Conservation (phyloP, 306 rosid species). For the Fragaria ananassa region DNA sequence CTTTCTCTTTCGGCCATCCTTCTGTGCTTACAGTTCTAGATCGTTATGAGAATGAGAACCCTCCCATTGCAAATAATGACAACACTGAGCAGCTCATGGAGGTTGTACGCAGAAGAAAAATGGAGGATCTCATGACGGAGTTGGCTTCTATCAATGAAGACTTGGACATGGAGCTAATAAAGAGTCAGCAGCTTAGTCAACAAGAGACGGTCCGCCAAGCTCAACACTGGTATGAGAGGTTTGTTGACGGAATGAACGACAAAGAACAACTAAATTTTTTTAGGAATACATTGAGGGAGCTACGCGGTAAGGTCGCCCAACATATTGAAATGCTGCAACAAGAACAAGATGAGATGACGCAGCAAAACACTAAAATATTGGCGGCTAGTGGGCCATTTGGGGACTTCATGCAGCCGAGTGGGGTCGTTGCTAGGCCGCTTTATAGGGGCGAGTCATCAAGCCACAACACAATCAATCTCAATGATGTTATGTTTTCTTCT, state of each 20-base stretch:
- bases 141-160: neutral
- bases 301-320: neutral
- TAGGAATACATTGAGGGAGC: neutral
- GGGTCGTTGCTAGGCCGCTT: neutral
- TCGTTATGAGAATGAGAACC: neutral
- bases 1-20: slow-evolving; percentile 48
- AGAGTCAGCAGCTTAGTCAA: slow-evolving; percentile 36
- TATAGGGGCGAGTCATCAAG: neutral
- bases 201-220: slow-evolving; percentile 29
- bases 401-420: neutral
- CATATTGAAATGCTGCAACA: neutral
- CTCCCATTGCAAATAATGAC: neutral
- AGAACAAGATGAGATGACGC: neutral
- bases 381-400: neutral
- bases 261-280: neutral
- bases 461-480: neutral
- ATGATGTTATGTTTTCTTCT: neutral
- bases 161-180: slow-evolving; percentile 41
- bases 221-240: slow-evolving; percentile 49
- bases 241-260: slow-evolving; percentile 19
- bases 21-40: slow-evolving; percentile 13
- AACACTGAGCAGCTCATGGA: neutral
- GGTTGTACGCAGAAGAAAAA: neutral
- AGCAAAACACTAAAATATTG: neutral
- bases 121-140: neutral